phyloP scores from a whole-genome alignment of 2,329 filamentous ascomycete species.

The Botryotinia narcissicola region DNA sequence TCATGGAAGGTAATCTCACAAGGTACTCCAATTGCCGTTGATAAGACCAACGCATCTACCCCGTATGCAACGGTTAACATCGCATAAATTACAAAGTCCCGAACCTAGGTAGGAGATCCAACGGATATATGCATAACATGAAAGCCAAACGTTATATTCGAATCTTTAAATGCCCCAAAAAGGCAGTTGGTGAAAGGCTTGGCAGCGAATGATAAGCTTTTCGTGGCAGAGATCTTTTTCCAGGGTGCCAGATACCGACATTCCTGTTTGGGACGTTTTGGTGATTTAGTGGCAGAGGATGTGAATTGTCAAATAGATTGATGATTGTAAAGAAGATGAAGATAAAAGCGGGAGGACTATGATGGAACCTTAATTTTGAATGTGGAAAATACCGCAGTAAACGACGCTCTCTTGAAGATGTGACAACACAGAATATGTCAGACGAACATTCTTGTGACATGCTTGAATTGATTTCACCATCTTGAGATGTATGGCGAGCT shows the following conservation, averaged over 20 bases:
- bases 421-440: not conserved
- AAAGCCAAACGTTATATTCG: not conserved
- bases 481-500: not conserved
- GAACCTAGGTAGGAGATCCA: conserved; percentile 8
- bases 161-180: not conserved
- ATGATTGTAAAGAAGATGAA: not conserved
- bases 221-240: conserved; percentile 4
- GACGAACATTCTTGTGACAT: not conserved
- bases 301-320: conserved; percentile 1
- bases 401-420: not conserved
- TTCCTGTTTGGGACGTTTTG: conserved; percentile 7
- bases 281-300: conserved; percentile 4
- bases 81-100: conserved; percentile 6
- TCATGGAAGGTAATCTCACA: conserved; percentile 15
- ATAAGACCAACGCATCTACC: conserved; percentile 15
- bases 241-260: conserved; percentile 3
- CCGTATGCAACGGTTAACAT: not conserved
- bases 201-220: conserved; percentile 14
- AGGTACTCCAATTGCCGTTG: not conserved
- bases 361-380: not conserved
- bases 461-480: not conserved
- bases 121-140: conserved; percentile 9
- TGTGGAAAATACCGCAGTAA: not conserved
- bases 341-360: not conserved
- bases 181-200: conserved; percentile 8